A percentile compares a stretch with the other conserved stretches of the same genome.
These are phyloP conservation scores for Aspergillus baeticus DNA, from an alignment of 495 filamentous ascomycete genomes.

Conservation along the genomic window DNA sequence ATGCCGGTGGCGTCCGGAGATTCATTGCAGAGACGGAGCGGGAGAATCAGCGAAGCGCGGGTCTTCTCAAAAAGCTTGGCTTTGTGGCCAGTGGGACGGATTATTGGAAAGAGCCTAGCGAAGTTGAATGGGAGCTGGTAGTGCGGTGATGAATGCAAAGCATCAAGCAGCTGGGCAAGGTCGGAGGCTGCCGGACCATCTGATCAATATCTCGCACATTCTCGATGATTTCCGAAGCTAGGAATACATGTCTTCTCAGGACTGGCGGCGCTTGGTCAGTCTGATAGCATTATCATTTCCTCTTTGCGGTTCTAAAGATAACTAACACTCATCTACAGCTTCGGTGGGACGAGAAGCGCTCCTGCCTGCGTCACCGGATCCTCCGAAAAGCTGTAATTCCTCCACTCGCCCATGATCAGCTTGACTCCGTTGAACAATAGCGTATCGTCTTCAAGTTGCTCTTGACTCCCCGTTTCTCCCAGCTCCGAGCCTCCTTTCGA, in stretches of 20 bases:
- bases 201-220: no score
- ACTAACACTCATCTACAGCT: neutral
- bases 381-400: slow-evolving; percentile 9
- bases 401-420: slow-evolving; percentile 4
- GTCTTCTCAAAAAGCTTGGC: slow-evolving; percentile 23
- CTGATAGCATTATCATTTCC: no score
- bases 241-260: no score
- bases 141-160: neutral
- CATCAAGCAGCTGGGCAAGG: no score
- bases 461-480: neutral
- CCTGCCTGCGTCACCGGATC: neutral
- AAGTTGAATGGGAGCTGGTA: slow-evolving; percentile 23
- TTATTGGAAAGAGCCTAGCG: slow-evolving; percentile 30
- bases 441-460: neutral
- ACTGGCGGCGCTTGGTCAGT: no score
- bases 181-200: no score
- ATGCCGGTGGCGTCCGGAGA: slow-evolving; percentile 21
- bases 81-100: slow-evolving; percentile 23
- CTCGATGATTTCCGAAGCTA: no score
- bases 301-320: no score
- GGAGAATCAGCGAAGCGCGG: slow-evolving; percentile 21
- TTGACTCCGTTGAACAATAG: neutral
- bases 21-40: slow-evolving; percentile 31
- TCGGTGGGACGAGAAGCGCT: neutral
- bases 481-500: neutral